Evolutionary conservation across 2,329 filamentous ascomycete genomes (phyloP), one percentile per base, ranked within the genome.

Genomic region (Balansia obtecta): DNA sequence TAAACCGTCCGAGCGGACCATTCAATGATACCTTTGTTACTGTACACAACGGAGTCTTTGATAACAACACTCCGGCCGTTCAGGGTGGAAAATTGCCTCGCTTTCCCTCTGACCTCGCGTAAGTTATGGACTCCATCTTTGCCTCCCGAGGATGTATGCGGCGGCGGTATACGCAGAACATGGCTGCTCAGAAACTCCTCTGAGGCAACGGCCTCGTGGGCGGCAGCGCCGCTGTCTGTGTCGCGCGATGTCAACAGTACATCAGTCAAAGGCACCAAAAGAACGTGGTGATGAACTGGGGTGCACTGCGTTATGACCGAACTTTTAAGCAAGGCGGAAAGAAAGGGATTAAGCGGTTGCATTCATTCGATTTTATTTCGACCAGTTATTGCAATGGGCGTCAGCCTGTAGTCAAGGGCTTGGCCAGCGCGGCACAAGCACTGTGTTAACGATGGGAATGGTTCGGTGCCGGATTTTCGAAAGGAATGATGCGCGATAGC

Each of bases 241-340:
- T 98, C 93, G 72, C 86, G 86, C 65, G 82, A 84, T 63, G 85
- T 87, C 62, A 95, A 79, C 63, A 98, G 82, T 58, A 89, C 85
- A 70, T 97, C 91, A 64, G 91, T 96, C 49, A 86, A 86, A 45
- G 93, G 93, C 38, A 97, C 91, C 48, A 98, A 84, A 51, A 98
- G 80, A 61, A 98, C 82, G 75, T 97, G 88, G 68, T 95, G 88
- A 68, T 93, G 86, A 57, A 89, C 79, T 50, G 93, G 90, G 56
- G 84, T 81, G 76, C 93, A 97, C 82, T 97, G 91, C 62, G 85
- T 76, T 60, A 86, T 85, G 65, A 96, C 79, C 68, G 88, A 83
- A 80, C 89, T 97, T 75, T 88, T 89, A 79, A 96, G 96, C 82
- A 98, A 97, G 77, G 91, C 89, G 76, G 87, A 85, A 70, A 98